These are phyloP conservation scores for Pythium scleroteichum DNA, from an alignment of 352 stramenopile species.

Conservation along the genomic window DNA sequence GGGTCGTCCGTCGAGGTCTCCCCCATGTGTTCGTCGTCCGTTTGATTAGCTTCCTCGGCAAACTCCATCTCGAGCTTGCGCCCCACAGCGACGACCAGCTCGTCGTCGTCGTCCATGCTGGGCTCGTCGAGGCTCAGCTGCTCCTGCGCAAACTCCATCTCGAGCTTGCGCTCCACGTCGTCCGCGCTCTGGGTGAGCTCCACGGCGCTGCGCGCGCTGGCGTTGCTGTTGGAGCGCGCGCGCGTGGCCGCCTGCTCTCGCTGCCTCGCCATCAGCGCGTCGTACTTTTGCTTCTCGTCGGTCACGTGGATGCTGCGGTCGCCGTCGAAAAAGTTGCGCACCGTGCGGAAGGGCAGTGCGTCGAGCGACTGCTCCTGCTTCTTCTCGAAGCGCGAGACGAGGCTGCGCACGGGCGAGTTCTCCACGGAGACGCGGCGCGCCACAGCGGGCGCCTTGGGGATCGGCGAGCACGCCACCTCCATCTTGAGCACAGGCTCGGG, in stretches of 20 bases:
- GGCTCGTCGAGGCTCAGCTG: slow-evolving; percentile 1
- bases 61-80: slow-evolving; percentile 11
- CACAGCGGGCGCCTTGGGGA: slow-evolving; percentile 1
- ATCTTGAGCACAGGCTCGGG: slow-evolving; percentile 2
- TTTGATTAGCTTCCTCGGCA: slow-evolving; percentile 18
- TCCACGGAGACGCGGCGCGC: neutral
- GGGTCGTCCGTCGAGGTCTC: neutral
- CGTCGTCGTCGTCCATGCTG: neutral
- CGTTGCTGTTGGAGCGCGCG: slow-evolving; percentile 5
- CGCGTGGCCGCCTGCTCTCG: slow-evolving; percentile 11
- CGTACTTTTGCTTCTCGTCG: slow-evolving; percentile 36
- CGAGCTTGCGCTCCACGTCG: neutral
- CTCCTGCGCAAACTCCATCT: neutral
- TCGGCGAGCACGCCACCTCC: slow-evolving; percentile 4
- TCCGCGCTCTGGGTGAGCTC: neutral
- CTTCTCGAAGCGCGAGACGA: slow-evolving; percentile 54
- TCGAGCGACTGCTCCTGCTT: slow-evolving; percentile 55
- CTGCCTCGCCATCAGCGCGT: slow-evolving; percentile 26
- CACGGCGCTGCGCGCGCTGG: neutral
- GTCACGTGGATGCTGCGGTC: slow-evolving; percentile 45
- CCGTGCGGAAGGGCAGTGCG: slow-evolving; percentile 49
- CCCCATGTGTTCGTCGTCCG: slow-evolving; percentile 4
- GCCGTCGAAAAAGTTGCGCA: slow-evolving; percentile 56
- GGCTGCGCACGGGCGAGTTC: slow-evolving; percentile 37
- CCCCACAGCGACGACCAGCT: neutral